These are phyloP conservation scores for Suillus decipiens DNA, from an alignment of 768 basidiomycete genomes.

Conservation along the genomic window DNA sequence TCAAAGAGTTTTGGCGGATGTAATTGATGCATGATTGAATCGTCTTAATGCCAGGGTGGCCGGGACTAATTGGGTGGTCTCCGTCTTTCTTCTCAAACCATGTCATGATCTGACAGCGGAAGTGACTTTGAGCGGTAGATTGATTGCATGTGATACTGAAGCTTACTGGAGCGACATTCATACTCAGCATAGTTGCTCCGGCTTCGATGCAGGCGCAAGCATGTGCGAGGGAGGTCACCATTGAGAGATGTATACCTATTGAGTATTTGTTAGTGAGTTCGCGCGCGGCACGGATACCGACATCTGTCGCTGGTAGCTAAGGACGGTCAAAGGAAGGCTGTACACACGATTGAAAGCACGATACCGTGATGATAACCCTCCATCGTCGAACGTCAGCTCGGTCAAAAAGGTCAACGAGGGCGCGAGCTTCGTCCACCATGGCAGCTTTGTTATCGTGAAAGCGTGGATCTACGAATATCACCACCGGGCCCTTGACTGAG, in stretches of 20 bases:
- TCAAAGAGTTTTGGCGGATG: constrained; percentile 41
- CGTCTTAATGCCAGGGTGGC: constrained; percentile 47
- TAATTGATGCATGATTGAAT: constrained; percentile 49
- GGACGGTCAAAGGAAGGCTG: background rate
- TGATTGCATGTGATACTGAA: background rate
- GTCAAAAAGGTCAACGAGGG: constrained; percentile 43
- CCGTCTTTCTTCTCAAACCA: constrained; percentile 42
- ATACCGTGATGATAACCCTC: constrained; percentile 52
- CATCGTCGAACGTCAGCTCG: constrained; percentile 39
- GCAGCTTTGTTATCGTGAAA: constrained; percentile 34
- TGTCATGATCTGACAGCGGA: constrained; percentile 37
- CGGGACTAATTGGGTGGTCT: constrained; percentile 15
- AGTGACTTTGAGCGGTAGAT: constrained; percentile 7
- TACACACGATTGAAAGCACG: background rate
- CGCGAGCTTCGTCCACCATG: constrained; percentile 46
- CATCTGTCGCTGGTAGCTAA: constrained; percentile 60
- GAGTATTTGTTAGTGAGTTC: constrained; percentile 37
- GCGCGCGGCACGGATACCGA: constrained; percentile 50
- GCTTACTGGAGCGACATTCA: constrained; percentile 53
- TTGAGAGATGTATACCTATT: constrained; percentile 52
- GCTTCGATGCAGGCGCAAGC: constrained; percentile 58
- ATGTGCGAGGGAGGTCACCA: constrained; percentile 57
- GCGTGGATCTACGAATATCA: constrained; percentile 54
- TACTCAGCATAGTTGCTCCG: constrained; percentile 47
- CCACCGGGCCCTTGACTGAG: constrained; percentile 47